Evolutionary conservation across 441 rosid genomes (phyloP), one percentile per base, ranked within the genome.

Genomic region (Arabidopsis lyrata): DNA sequence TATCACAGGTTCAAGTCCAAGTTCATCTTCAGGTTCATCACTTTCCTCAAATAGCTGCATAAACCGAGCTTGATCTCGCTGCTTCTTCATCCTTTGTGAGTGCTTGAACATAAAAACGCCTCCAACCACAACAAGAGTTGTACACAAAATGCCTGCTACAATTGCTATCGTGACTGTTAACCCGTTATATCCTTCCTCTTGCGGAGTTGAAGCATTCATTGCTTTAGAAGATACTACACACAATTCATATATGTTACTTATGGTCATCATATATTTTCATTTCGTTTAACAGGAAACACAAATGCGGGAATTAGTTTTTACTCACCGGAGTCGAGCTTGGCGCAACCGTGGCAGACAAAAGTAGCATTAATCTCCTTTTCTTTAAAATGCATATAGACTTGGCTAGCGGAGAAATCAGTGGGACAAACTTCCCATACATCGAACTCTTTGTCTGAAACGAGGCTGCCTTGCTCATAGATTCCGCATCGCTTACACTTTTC

Each of bases 391-490:
- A 63, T 73, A 75, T 85, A 91, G 73, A 80, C 86, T 50, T 90
- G 93, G 53, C 80, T 83, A 67, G 71, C 80, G 24, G 74, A 54
- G 76, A 95, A 95, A 68, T 87, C 95, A 5, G 94, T 84, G 63
- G 95, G 86, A 77, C 99, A 95, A 56, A 95, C 68, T 81, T 92
- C 99, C 99, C 98, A 95, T 73, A 84, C 97, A 48, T 86, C 92
- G 76, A 72, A 90, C 42, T 80, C 84, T 73, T 90, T 95, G 72
- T 90, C 97, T 6, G 96, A 58, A 24, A 82, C 72, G 3, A 89
- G 27, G 5, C 35, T 77, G 73, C 90, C 94, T 83, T 79, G 18
- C 89, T 89, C 96, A 48, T 88, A 95, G 73, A 95, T 79, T 39
- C 98, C 98, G 71, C 97, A 95, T 50, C 99, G 77, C 82, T 92